phyloP scores from a whole-genome alignment of 2,329 filamentous ascomycete genomes.

The Mollisia scopiformis region DNA sequence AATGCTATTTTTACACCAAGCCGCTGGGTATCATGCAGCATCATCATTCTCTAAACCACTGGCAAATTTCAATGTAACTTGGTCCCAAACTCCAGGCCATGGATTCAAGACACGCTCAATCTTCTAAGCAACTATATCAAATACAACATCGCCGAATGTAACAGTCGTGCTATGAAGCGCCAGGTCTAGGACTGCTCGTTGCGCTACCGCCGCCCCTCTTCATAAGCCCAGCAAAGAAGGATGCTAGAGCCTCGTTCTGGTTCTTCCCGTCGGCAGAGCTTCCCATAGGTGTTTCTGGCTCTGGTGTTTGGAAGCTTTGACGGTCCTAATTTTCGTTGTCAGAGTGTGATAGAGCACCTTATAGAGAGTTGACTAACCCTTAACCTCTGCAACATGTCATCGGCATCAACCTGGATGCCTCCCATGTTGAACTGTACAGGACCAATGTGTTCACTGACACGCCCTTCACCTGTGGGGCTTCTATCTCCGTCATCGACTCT shows the following conservation, averaged over 20 bases:
- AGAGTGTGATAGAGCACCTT: background rate
- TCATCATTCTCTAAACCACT: slow-evolving; percentile 6
- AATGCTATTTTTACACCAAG: slow-evolving; percentile 18
- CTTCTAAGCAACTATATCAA: slow-evolving; percentile 2
- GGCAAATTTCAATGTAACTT: slow-evolving; percentile 19
- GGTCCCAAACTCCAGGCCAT: slow-evolving; percentile 18
- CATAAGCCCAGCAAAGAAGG: slow-evolving; percentile 62
- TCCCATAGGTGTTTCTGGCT: slow-evolving; percentile 33
- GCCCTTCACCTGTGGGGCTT: slow-evolving; percentile 28
- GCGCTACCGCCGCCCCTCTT: slow-evolving; percentile 48
- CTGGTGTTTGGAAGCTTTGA: slow-evolving; percentile 37
- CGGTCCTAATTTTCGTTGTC: slow-evolving; percentile 34
- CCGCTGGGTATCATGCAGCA: slow-evolving; percentile 27
- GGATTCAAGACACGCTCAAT: slow-evolving; percentile 7
- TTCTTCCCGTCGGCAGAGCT: slow-evolving; percentile 46
- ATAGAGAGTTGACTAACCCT: slow-evolving; percentile 60
- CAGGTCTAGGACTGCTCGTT: slow-evolving; percentile 35
- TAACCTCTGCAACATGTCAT: slow-evolving; percentile 86
- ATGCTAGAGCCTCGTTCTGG: slow-evolving; percentile 62
- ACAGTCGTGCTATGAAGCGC: slow-evolving; percentile 16
- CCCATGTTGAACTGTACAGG: slow-evolving; percentile 98
- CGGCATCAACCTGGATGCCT: slow-evolving; percentile 92
- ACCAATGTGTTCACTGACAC: slow-evolving; percentile 73
- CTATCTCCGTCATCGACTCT: slow-evolving; percentile 27
- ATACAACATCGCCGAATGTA: background rate